Percentiles rank a stretch among this genome's conserved stretches.
phyloP scores from a whole-genome alignment of 2,329 filamentous ascomycete species.

The Metarhizium humberi region DNA sequence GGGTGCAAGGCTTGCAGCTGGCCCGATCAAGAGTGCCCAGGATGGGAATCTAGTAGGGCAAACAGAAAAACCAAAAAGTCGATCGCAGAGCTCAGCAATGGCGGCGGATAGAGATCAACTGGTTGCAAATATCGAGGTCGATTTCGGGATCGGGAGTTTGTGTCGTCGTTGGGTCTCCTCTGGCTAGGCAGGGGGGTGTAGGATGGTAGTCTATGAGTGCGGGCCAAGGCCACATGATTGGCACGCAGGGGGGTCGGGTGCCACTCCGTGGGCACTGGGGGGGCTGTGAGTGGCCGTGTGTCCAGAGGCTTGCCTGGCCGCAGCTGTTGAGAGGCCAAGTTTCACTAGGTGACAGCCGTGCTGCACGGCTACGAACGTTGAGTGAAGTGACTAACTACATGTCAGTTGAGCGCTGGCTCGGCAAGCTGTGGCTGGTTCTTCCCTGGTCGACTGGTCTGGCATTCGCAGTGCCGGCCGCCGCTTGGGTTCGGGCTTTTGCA shows the following conservation, averaged over 20 bases:
- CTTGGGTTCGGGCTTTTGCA: not conserved
- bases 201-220: slow-evolving; percentile 12
- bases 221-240: slow-evolving; percentile 23
- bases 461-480: too few relatives aligned
- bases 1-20: slow-evolving; percentile 6
- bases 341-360: not conserved
- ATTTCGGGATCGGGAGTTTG: slow-evolving; percentile 1
- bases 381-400: not conserved
- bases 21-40: slow-evolving; percentile 6
- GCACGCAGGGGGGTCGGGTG: slow-evolving; percentile 10
- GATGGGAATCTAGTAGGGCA: slow-evolving; percentile 13
- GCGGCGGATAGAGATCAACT: not conserved
- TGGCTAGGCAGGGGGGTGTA: slow-evolving; percentile 9
- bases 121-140: slow-evolving; percentile 14
- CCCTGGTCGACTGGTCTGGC: not conserved
- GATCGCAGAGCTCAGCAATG: not conserved
- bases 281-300: slow-evolving; percentile 11
- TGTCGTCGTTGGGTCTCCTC: not conserved
- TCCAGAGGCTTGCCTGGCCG: not conserved
- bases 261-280: slow-evolving; percentile 5
- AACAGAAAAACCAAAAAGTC: slow-evolving; percentile 8
- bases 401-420: too few relatives aligned
- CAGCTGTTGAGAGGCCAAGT: not conserved
- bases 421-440: not conserved
- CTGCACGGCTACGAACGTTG: not conserved